Evolutionary conservation across 2,329 filamentous ascomycete species (phyloP).

Genomic region (Periconia sp.): DNA sequence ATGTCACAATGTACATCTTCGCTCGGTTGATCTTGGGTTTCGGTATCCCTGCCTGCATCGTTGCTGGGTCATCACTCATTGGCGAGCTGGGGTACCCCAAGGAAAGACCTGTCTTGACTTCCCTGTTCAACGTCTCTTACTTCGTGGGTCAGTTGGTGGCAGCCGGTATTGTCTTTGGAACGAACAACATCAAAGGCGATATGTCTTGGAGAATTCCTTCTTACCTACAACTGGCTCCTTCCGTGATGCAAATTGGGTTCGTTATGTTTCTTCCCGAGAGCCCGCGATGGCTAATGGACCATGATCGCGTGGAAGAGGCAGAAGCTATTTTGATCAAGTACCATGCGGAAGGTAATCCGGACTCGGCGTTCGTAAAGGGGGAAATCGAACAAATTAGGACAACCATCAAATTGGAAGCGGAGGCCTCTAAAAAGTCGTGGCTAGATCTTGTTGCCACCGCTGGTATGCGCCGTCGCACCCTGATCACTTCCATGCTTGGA

Average conservation of each 20-base stretch:
- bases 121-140: constrained; percentile 68
- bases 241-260: constrained; percentile 61
- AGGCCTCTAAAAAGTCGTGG: constrained; percentile 54
- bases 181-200: constrained; percentile 55
- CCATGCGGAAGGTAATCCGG: constrained; percentile 61
- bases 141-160: constrained; percentile 58
- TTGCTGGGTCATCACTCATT: constrained; percentile 63
- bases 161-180: constrained; percentile 64
- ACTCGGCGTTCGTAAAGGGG: constrained; percentile 63
- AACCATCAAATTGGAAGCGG: constrained; percentile 59
- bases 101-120: constrained; percentile 63
- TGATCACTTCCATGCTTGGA: constrained; percentile 62
- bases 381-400: constrained; percentile 66
- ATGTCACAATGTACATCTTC: constrained; percentile 53
- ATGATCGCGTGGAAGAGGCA: constrained; percentile 63
- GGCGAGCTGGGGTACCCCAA: constrained; percentile 67
- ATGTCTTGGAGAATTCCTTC: constrained; percentile 68
- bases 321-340: constrained; percentile 61
- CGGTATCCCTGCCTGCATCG: constrained; percentile 63
- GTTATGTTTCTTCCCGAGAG: constrained; percentile 64
- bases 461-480: constrained; percentile 64
- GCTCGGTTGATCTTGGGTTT: constrained; percentile 65
- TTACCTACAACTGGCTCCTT: constrained; percentile 62
- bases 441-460: constrained; percentile 60
- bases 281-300: constrained; percentile 63